These are phyloP conservation scores for Diaporthe vexans DNA, from an alignment of 2,329 filamentous ascomycete genomes.

Conservation along the genomic window DNA sequence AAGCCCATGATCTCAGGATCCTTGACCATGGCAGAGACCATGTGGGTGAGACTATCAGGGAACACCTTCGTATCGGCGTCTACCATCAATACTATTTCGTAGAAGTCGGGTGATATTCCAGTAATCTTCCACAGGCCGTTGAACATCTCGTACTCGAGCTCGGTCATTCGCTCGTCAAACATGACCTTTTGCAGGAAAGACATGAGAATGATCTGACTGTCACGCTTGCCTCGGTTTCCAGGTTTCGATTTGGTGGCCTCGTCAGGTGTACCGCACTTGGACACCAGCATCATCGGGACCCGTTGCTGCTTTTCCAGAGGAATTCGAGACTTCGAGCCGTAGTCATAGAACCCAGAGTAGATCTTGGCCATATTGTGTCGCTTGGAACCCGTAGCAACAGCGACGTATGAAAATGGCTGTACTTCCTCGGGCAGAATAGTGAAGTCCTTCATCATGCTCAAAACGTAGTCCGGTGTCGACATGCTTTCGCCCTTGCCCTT, in stretches of 20 bases:
- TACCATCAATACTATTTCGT: conserved; percentile 98
- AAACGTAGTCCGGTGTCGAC: conserved; percentile 89
- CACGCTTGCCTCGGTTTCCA: conserved; percentile 97
- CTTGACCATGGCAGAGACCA: conserved; percentile 99
- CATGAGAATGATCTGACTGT: conserved; percentile 99
- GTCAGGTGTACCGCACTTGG: conserved; percentile 94
- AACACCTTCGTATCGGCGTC: conserved; percentile 99
- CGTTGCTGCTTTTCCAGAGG: conserved; percentile 91
- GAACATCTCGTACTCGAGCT: conserved; percentile 99
- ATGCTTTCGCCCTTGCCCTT: conserved; percentile 91
- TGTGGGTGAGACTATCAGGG: conserved; percentile 97
- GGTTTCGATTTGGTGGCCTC: conserved; percentile 87
- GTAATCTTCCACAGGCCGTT: conserved; percentile 99
- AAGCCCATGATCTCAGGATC: conserved; percentile 99
- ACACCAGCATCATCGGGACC: conserved; percentile 96
- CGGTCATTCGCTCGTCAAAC: conserved; percentile 99
- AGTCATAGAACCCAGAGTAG: conserved; percentile 98
- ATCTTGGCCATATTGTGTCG: conserved; percentile 99
- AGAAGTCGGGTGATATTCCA: conserved; percentile 97
- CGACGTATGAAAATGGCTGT: conserved; percentile 93
- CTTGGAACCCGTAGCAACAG: conserved; percentile 94
- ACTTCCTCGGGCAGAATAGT: conserved; percentile 85
- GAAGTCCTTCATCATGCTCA: conserved; percentile 96
- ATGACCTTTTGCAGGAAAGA: conserved; percentile 99
- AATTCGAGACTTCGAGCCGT: conserved; percentile 84